Evolutionary conservation across 148 eudicot genomes (phyloP).

Genomic region (Fagopyrum esculentum): DNA sequence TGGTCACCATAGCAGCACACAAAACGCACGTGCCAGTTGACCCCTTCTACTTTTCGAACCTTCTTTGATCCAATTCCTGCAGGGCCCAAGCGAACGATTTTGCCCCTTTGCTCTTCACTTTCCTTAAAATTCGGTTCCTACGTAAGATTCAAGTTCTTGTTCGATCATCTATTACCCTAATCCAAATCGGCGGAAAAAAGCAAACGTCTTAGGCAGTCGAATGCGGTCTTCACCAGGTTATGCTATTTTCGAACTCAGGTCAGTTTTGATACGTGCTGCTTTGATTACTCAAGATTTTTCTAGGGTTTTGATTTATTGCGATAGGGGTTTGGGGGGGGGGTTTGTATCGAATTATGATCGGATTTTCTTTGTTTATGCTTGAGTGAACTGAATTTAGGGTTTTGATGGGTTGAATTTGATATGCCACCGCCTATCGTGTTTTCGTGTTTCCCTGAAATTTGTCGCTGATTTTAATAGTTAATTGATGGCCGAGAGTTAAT

Average conservation of each 20-base stretch:
- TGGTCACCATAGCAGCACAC: neutral
- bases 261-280: neutral
- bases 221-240: neutral
- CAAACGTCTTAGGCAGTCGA: neutral
- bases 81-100: neutral
- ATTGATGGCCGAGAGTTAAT: neutral
- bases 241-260: neutral
- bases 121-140: neutral
- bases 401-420: neutral
- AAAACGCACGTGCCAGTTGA: constrained; percentile 4
- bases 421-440: neutral
- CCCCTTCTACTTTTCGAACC: constrained; percentile 4
- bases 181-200: neutral
- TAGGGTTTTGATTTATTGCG: neutral
- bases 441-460: neutral
- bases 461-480: neutral
- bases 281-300: neutral
- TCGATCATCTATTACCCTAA: neutral
- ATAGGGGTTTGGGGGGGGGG: neutral
- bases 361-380: neutral
- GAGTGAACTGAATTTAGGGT: neutral
- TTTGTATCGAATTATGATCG: neutral
- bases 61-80: constrained; percentile 1
- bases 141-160: neutral
- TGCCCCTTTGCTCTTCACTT: neutral